phyloP scores from a whole-genome alignment of 257 asterid genomes.

The Scutellaria barbata region DNA sequence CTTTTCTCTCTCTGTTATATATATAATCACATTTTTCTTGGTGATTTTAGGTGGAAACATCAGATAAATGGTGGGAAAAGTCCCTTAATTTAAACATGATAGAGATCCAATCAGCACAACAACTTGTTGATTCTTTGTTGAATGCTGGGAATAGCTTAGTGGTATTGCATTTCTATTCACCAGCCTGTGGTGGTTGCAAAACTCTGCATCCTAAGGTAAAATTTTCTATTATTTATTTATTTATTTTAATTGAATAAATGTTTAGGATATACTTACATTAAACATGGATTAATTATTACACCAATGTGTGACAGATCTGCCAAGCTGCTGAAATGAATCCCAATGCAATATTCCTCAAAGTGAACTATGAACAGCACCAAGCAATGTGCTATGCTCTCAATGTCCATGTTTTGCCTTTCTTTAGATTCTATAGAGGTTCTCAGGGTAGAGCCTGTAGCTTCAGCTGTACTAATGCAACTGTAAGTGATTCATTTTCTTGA shows the following conservation, averaged over 20 bases:
- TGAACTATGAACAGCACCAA: constrained; percentile 70
- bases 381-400: constrained; percentile 69
- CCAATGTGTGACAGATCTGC: constrained; percentile 60
- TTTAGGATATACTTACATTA: background rate
- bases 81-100: constrained; percentile 69
- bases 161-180: constrained; percentile 77
- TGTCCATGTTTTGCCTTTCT: constrained; percentile 78
- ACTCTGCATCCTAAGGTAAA: constrained; percentile 85
- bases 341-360: constrained; percentile 62
- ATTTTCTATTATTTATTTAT: background rate
- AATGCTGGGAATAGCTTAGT: constrained; percentile 79
- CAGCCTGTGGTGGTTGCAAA: constrained; percentile 95
- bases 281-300: background rate
- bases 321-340: constrained; percentile 85
- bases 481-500: constrained; percentile 35
- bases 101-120: constrained; percentile 76
- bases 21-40: constrained; percentile 5
- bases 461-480: constrained; percentile 94
- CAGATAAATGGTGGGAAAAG: constrained; percentile 88
- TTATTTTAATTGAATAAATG: background rate
- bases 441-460: constrained; percentile 74
- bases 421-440: constrained; percentile 74
- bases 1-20: background rate
- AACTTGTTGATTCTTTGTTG: constrained; percentile 60
- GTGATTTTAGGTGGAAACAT: constrained; percentile 58